Percentiles rank a stretch among this genome's conserved stretches.
These are phyloP conservation scores for Exsudoporus frostii DNA, from an alignment of 768 basidiomycete genomes.

Conservation along the genomic window DNA sequence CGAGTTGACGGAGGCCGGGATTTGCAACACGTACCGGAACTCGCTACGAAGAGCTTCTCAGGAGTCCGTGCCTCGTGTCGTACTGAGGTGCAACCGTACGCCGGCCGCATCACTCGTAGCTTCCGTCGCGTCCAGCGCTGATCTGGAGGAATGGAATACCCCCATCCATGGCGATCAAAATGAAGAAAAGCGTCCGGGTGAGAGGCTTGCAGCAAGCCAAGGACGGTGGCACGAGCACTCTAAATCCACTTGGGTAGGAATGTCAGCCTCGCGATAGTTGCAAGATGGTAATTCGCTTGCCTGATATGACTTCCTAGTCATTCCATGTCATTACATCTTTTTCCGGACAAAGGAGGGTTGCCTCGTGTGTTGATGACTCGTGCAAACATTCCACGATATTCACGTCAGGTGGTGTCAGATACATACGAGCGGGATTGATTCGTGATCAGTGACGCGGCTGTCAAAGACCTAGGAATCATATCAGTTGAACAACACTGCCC, in stretches of 20 bases:
- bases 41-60: neutral
- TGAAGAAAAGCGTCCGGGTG: neutral
- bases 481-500: neutral
- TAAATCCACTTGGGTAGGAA: no score
- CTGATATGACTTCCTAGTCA: constrained; percentile 7
- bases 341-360: constrained; percentile 13
- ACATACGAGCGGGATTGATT: neutral
- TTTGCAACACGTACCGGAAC: neutral
- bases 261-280: no score
- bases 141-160: constrained; percentile 8
- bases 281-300: neutral
- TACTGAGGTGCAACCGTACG: neutral
- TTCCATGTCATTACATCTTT: constrained; percentile 3
- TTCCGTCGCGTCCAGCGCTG: neutral
- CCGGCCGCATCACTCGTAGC: neutral
- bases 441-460: no score
- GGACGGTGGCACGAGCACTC: no score
- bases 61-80: neutral
- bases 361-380: constrained; percentile 14
- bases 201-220: no score
- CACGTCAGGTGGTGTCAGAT: constrained; percentile 1
- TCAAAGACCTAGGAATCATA: no score
- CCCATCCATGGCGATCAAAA: neutral
- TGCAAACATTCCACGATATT: neutral
- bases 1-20: neutral